A percentile compares a stretch with the other conserved stretches of the same genome.
Conservation (phyloP, 108 stramenopile genomes). For the Nannochloropsis oceanica region DNA sequence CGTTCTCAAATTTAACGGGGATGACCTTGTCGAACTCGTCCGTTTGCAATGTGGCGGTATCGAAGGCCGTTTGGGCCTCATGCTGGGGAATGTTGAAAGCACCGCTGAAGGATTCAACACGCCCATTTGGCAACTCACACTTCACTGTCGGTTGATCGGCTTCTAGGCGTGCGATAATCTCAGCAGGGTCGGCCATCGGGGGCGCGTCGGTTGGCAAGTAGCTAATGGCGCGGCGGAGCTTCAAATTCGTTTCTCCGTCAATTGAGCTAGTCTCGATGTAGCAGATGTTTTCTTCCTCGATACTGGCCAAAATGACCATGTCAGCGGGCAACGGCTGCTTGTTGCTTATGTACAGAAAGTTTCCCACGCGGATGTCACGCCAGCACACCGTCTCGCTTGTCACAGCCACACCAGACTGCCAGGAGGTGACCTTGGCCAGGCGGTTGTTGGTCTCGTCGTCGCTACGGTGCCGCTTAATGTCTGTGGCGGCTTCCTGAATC, state of each 20-base stretch:
- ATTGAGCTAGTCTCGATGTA: conserved; percentile 39
- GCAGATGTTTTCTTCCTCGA: conserved; percentile 16
- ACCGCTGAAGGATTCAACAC: background rate
- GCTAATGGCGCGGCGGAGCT: conserved; percentile 13
- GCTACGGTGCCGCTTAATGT: conserved; percentile 14
- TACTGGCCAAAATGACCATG: background rate
- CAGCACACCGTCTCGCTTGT: conserved; percentile 7
- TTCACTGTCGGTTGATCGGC: background rate
- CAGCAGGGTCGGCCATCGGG: background rate
- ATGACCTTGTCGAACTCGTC: conserved; percentile 5
- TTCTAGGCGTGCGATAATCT: background rate
- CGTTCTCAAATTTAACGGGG: conserved; percentile 49
- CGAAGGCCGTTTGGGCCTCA: background rate
- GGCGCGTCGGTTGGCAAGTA: background rate
- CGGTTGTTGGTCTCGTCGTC: conserved; percentile 1
- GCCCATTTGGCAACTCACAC: background rate
- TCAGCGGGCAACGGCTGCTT: conserved; percentile 50
- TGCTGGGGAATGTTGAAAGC: background rate
- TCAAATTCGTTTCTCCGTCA: conserved; percentile 42
- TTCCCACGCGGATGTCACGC: conserved; percentile 28
- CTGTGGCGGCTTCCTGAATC: conserved; percentile 19
- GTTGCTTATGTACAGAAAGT: conserved; percentile 40
- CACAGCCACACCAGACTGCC: conserved; percentile 6
- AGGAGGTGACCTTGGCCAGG: conserved; percentile 4
- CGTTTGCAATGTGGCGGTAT: background rate